phyloP scores from a whole-genome alignment of 202 grass and related monocot species.

The Bolboschoenoplectus hybrid region DNA sequence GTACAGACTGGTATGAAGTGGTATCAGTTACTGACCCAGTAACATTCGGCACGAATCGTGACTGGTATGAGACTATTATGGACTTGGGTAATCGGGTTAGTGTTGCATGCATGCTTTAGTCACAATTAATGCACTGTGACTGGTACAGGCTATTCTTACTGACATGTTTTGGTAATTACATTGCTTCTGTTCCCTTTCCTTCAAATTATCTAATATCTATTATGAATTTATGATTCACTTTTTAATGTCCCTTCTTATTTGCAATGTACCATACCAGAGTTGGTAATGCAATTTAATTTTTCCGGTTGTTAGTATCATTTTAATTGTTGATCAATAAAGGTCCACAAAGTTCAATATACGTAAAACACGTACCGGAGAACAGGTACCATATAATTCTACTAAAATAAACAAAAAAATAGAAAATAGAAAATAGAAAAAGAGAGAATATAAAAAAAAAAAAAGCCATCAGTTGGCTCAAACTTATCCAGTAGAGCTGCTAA shows the following conservation, averaged over 20 bases:
- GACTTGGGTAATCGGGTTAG: not conserved
- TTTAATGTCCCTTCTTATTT: not conserved
- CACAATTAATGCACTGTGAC: not conserved
- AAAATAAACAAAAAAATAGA: not conserved
- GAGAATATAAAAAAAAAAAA: not conserved
- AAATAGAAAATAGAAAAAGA: not conserved
- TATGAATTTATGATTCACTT: not conserved
- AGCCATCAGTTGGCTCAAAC: not conserved
- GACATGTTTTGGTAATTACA: not conserved
- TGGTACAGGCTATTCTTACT: not conserved
- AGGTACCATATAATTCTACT: not conserved
- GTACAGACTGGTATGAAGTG: not conserved
- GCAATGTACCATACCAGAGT: conserved; percentile 1
- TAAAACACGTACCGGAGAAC: not conserved
- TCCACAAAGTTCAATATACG: not conserved
- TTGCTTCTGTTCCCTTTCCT: not conserved
- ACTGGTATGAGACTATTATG: not conserved
- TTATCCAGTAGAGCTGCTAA: conserved; percentile 6
- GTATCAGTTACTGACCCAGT: not conserved
- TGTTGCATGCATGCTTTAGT: not conserved
- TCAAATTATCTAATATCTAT: not conserved
- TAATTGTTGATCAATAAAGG: not conserved
- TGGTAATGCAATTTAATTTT: not conserved
- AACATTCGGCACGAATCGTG: not conserved
- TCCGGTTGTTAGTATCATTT: not conserved